Evolutionary conservation across 768 basidiomycete genomes (phyloP), one percentile per base, ranked within the genome.

Genomic region (Mycena sanguinolenta): DNA sequence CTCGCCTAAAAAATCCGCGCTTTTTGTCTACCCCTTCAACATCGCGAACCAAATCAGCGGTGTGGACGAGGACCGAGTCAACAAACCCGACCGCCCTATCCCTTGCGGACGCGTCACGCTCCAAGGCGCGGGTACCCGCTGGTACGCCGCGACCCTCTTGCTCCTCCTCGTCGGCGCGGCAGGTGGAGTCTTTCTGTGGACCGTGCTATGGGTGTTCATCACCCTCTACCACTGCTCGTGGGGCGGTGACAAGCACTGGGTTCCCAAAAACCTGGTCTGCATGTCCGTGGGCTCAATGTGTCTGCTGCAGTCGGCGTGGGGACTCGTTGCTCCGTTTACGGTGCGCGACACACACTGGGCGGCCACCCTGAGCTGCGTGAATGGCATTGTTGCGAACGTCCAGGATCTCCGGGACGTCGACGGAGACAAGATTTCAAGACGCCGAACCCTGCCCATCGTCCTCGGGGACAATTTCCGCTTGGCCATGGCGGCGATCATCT

Each of bases 381-480:
- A 83, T 53, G 70, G 80, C 4, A 81, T 83, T 1, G 82, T 83
- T 1, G 79, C 82, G 6, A 83, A 83, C 42, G 79, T 81, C 17
- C 70, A 71, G 74, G 85, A 85, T 61, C 83, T 83, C 59, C 81
- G 82, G 39, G 85, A 86, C 62, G 66, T 77, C 10, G 74, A 74
- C 9, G 84, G 85, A 0, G 85, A 86, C 46, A 74, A 73, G 9
- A 38, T 78, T 55, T 76, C 77, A 0, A 81, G 84, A 2, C 80
- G 85, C 4, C 32, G 74, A 2, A 85, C 84, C 0, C 70, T 85
- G n/a, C 84, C 84, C 2, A 82, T 86, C 65, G 77, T 81, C 38
- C 78, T 81, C 60, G 84, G 84, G 0, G 27, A 67, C 25, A 52
- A 72, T 2, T 78, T 80, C 4, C 79, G 82, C n/a, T 53, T 59